Evolutionary conservation across 164 flowering plant genomes (phyloP).

Genomic region (Litsea cubeba): DNA sequence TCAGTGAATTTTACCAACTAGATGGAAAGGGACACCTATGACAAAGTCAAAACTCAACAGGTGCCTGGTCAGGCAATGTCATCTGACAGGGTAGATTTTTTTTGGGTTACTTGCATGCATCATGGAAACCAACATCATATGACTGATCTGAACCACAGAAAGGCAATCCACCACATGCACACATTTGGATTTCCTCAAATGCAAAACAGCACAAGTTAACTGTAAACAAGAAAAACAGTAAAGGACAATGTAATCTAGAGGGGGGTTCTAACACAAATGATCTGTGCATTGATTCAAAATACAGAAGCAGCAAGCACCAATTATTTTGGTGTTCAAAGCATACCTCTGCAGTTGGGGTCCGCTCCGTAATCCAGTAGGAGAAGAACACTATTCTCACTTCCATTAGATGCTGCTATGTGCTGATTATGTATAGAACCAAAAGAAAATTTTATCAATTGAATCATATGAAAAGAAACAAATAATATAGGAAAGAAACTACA

Average conservation of each 20-base stretch:
- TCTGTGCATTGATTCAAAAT: background rate
- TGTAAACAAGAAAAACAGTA: background rate
- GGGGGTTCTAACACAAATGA: background rate
- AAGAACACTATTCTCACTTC: constrained; percentile 69
- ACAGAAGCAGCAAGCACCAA: background rate
- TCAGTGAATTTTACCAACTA: background rate
- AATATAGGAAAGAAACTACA: constrained; percentile 5
- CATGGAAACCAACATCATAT: background rate
- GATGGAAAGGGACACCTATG: background rate
- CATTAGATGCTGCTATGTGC: constrained; percentile 84
- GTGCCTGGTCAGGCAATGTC: background rate
- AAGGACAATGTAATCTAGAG: background rate
- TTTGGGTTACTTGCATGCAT: background rate
- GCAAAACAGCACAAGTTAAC: background rate
- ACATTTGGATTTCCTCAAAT: background rate
- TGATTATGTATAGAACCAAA: constrained; percentile 25
- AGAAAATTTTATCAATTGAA: background rate
- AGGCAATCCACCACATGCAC: background rate
- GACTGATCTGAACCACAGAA: background rate
- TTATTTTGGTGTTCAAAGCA: background rate
- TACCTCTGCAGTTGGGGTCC: constrained; percentile 79
- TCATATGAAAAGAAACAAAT: background rate
- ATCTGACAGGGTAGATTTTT: background rate
- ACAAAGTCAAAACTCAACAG: background rate
- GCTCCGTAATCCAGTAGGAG: constrained; percentile 81